Base-by-base conservation (phyloP, 306 rosid species). In the Gastrolobium villosum region DNA sequence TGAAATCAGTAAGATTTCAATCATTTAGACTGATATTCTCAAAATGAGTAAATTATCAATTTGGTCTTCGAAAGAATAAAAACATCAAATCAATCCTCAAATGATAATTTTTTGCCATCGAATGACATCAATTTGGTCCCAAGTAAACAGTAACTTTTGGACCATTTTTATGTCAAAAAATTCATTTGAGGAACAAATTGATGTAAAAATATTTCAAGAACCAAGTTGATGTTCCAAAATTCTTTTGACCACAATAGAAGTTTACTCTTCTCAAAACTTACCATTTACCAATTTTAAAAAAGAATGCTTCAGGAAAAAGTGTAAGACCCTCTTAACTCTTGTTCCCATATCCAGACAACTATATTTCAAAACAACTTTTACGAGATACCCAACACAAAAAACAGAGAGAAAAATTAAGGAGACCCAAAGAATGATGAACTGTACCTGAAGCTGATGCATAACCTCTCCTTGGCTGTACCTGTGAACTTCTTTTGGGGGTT, bases 361-460 rank as follows among this genome's bases (percentile, higher is more conserved):
- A 3, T 2, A 5, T 37, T 46, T 46, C 57, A 13, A 26, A 55
- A 65, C 67, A 36, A 50, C 10, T 36, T 59, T 34, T 40, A 53
- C 28, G 20, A 26, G 20, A 57, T 10, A 60, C 30, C 69, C 79
- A 70, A 46, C 10, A 67, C 26, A 20, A 20, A 20, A 20, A 20
- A 20, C 26, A 20, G 26, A 20, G 26, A 20, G 1, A 34, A 62
- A n/a, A 77, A 53, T 59, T 5, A 39, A 78, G 26, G 62, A 62
- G 69, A 44, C 56, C 46, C 52, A 82, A 73, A 63, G 76, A 39
- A 20, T 39, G 68, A 53, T 26, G 81, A 60, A 57, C 14, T 59
- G 70, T 84, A 96, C 99, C 98, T 85, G 99, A 82, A 84, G 76
- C 89, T 57, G 99, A 93, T 60, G 98, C 87, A 84, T 84, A 96